Evolutionary conservation across 2,329 filamentous ascomycete species (phyloP).

Genomic region (Diaporthe vexans): DNA sequence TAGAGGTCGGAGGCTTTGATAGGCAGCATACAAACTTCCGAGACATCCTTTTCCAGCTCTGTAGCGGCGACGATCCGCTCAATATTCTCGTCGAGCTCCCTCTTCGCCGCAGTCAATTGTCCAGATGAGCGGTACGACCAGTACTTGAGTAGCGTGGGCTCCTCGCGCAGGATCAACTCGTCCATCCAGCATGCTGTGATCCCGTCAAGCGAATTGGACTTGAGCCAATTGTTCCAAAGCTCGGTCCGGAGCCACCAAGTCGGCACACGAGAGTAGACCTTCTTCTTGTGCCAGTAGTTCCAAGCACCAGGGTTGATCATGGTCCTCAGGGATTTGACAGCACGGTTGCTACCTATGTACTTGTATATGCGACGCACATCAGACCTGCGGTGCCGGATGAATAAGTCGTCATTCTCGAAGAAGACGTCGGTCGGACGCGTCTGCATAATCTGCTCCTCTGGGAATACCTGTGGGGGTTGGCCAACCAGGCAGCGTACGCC

Average conservation of each 20-base stretch:
- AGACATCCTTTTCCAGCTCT: slow-evolving; percentile 55
- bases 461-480: slow-evolving; percentile 47
- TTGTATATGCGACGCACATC: slow-evolving; percentile 48
- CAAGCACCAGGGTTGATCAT: slow-evolving; percentile 46
- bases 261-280: slow-evolving; percentile 54
- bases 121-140: slow-evolving; percentile 60
- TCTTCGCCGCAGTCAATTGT: slow-evolving; percentile 57
- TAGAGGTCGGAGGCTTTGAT: slow-evolving; percentile 58
- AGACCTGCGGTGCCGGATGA: slow-evolving; percentile 51
- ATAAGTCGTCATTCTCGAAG: slow-evolving; percentile 53
- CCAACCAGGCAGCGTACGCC: slow-evolving; percentile 45
- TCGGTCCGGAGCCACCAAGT: slow-evolving; percentile 63
- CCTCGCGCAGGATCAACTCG: slow-evolving; percentile 61
- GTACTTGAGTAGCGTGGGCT: slow-evolving; percentile 59
- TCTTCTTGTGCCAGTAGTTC: slow-evolving; percentile 45
- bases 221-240: slow-evolving; percentile 65
- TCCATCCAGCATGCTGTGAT: slow-evolving; percentile 65
- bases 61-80: slow-evolving; percentile 55
- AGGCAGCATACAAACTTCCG: slow-evolving; percentile 54
- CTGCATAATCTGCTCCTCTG: slow-evolving; percentile 49
- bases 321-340: slow-evolving; percentile 44
- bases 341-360: slow-evolving; percentile 41
- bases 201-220: slow-evolving; percentile 60
- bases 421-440: slow-evolving; percentile 48
- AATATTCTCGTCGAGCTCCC: slow-evolving; percentile 55